Evolutionary conservation across 228 moss, liverwort and hornwort genomes (phyloP).

Genomic region (Sphagnum magellanicum): DNA sequence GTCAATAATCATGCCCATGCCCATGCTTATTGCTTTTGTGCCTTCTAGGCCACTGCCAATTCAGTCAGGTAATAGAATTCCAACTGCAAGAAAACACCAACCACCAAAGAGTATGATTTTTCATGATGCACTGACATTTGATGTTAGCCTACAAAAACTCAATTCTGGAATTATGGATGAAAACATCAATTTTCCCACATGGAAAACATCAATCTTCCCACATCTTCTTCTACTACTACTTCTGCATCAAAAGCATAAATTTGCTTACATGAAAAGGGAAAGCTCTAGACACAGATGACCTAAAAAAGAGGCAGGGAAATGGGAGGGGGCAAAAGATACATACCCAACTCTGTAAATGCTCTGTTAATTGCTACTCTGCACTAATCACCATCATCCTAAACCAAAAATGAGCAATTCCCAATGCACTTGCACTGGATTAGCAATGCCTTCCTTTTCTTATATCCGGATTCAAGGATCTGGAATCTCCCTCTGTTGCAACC

Average conservation of each 20-base stretch:
- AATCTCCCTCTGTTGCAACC: no score
- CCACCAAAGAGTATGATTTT: neutral
- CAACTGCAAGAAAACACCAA: neutral
- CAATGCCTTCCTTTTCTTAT: no score
- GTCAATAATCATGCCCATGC: conserved; percentile 1
- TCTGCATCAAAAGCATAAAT: neutral
- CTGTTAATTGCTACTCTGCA: neutral
- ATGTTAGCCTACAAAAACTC: neutral
- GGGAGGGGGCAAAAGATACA: neutral
- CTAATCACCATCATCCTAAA: neutral
- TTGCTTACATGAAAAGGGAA: neutral
- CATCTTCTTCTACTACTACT: no score
- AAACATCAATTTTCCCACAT: neutral
- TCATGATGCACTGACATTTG: neutral
- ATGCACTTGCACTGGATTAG: no score
- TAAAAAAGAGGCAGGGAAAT: neutral
- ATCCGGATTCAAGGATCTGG: no score
- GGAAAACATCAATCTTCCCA: neutral
- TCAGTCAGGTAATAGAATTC: neutral
- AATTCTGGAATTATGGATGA: no score
- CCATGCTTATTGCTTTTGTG: neutral
- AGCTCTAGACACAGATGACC: neutral
- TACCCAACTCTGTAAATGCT: neutral
- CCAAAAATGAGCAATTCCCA: neutral
- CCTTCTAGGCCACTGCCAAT: neutral